Evolutionary conservation across 805 yeast genomes (phyloP), one percentile per base, ranked within the genome.

Genomic region (Wickerhamomyces canadensis): DNA sequence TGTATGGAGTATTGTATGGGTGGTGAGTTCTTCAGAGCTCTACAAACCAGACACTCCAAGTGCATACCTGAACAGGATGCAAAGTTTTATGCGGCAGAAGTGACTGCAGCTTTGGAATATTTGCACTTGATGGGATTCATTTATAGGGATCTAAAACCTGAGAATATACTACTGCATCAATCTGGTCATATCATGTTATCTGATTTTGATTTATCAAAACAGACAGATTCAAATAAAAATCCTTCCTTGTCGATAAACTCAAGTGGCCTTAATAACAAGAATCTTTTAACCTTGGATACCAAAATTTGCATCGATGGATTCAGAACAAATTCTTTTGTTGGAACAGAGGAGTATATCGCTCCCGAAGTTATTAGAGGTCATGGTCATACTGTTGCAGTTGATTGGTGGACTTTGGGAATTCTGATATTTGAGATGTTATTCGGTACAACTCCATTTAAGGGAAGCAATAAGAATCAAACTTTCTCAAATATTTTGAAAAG

Each of bases 1-100:
- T 93, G 99, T 62, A 91, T 94, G 96, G 99, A 93, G 58, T 93
- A 91, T 54, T 93, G 99, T 56, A 87, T 93, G 88, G 99, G 99
- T 22, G 99, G 99, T 32, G 98, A 94, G 62, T 93, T 93, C 54
- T 93, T 93, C 68, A 68, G 98, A 42, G 98, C 98, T 0, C 64
- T 93, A 37, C 98, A 93, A 61, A 88, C 97, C 0, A 71, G 97
- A 43, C 81, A 78, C 43, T 77, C 87, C 37, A 86, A 88, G 56
- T 84, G 95, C 47, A 81, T 93, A 12, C 67, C 77, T 16, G 99
- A 93, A 59, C 74, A 68, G 21, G 98, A 89, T 58, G 98, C 98
- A 3, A 70, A 78, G 40, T 93, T 93, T 57, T 93, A 93, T 57
- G 96, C 97, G 0, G 84, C 96, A 16, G 99, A 93, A 60, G 99